Evolutionary conservation across 257 asterid species (phyloP).

Genomic region (Avicennia marina): DNA sequence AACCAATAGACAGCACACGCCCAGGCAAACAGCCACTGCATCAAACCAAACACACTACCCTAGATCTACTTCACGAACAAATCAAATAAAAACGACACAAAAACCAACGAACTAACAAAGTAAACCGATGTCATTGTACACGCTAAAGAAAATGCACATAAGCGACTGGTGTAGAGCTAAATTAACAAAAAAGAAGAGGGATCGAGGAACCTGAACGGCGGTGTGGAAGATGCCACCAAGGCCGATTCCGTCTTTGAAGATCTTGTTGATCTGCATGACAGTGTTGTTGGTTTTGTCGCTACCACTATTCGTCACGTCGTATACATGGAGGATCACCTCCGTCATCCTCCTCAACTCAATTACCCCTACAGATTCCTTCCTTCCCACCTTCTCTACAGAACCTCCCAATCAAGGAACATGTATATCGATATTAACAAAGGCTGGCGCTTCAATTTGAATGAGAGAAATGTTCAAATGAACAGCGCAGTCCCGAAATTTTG

Average conservation of each 20-base stretch:
- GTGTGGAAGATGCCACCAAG: conserved; percentile 97
- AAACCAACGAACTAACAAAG: background rate
- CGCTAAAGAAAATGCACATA: background rate
- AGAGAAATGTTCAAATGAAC: too few relatives aligned
- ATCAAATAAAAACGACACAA: background rate
- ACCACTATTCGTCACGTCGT: conserved; percentile 92
- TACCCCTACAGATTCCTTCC: too few relatives aligned
- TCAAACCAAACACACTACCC: conserved; percentile 16
- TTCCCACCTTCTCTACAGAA: too few relatives aligned
- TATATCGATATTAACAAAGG: too few relatives aligned
- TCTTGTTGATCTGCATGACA: conserved; percentile 85
- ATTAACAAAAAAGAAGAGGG: background rate
- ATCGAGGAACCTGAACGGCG: conserved; percentile 73
- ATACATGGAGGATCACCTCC: conserved; percentile 87
- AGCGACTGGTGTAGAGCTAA: background rate
- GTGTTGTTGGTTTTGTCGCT: conserved; percentile 85
- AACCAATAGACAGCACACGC: too few relatives aligned
- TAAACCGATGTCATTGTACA: background rate
- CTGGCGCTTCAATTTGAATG: too few relatives aligned
- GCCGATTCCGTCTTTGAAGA: conserved; percentile 99
- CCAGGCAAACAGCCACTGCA: background rate
- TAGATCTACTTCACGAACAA: conserved; percentile 29
- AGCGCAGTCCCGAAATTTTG: too few relatives aligned
- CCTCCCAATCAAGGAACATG: too few relatives aligned
- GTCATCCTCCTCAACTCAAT: conserved; percentile 18